Conservation (phyloP, 371 early-diverging fungal genomes). For the Homolaphlyctis polyrhiza region DNA sequence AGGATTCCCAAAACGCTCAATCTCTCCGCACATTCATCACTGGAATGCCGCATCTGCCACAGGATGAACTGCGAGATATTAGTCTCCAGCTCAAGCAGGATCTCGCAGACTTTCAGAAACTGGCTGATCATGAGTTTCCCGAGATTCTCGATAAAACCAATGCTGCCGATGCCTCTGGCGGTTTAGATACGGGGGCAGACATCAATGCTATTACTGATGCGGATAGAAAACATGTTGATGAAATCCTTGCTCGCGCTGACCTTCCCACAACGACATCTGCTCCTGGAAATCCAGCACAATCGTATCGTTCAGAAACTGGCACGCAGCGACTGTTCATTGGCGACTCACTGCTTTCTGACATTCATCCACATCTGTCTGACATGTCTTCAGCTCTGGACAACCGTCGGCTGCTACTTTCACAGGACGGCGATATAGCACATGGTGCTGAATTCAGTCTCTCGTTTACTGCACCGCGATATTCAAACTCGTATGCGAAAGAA, state of each 20-base stretch:
- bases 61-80: slow-evolving; percentile 3
- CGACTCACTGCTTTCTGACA: neutral
- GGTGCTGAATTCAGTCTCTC: neutral
- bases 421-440: neutral
- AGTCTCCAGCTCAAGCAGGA: slow-evolving; percentile 8
- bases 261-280: neutral
- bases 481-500: too few relatives aligned
- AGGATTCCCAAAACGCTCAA: too few relatives aligned
- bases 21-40: neutral
- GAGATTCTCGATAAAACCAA: neutral
- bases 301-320: too few relatives aligned
- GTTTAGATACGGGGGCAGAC: neutral
- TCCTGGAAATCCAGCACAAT: too few relatives aligned
- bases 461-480: neutral
- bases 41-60: neutral
- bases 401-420: too few relatives aligned
- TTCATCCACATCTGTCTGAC: too few relatives aligned
- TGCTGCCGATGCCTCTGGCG: neutral
- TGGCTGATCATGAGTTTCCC: slow-evolving; percentile 1
- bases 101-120: slow-evolving; percentile 7
- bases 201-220: neutral
- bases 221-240: neutral
- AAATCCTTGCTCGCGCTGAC: neutral
- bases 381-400: too few relatives aligned
- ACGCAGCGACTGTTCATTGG: neutral